Evolutionary conservation across 164 flowering plant genomes (phyloP).

Genomic region (Umbellularia californica): DNA sequence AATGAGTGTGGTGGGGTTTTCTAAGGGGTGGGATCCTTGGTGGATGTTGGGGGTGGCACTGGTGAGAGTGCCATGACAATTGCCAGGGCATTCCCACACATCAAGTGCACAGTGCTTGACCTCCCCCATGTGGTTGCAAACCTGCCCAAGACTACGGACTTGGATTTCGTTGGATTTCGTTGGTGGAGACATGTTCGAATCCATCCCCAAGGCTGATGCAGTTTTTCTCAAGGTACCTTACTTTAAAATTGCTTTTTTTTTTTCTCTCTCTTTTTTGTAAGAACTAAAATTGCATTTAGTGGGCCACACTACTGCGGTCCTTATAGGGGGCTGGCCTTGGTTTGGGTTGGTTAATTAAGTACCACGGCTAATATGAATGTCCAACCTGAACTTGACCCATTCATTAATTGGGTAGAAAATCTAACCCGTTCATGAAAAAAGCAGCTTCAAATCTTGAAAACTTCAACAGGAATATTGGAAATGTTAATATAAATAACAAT

Average conservation of each 20-base stretch:
- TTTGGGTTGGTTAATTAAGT: no score
- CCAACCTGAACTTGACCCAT: no score
- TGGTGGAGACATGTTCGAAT: constrained; percentile 33
- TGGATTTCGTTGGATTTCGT: constrained; percentile 15
- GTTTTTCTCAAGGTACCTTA: constrained; percentile 18
- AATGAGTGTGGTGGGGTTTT: constrained; percentile 19
- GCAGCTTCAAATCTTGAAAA: no score
- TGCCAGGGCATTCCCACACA: constrained; percentile 27
- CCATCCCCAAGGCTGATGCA: constrained; percentile 29
- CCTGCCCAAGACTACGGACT: constrained; percentile 12
- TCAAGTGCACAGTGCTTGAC: constrained; percentile 30
- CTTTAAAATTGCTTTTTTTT: background rate
- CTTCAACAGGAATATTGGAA: no score
- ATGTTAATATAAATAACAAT: no score
- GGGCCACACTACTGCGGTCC: no score
- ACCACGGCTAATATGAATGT: no score
- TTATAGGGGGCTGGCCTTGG: no score
- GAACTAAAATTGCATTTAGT: no score
- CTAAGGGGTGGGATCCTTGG: constrained; percentile 29
- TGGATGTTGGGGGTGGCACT: constrained; percentile 40
- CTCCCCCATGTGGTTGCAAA: constrained; percentile 36
- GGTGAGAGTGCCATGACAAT: constrained; percentile 30
- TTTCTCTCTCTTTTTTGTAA: no score
- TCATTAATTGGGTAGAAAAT: no score
- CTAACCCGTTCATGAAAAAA: no score